Evolutionary conservation across 2,329 filamentous ascomycete genomes (phyloP), one percentile per base, ranked within the genome.

Genomic region (Lachnellula subtilissima): DNA sequence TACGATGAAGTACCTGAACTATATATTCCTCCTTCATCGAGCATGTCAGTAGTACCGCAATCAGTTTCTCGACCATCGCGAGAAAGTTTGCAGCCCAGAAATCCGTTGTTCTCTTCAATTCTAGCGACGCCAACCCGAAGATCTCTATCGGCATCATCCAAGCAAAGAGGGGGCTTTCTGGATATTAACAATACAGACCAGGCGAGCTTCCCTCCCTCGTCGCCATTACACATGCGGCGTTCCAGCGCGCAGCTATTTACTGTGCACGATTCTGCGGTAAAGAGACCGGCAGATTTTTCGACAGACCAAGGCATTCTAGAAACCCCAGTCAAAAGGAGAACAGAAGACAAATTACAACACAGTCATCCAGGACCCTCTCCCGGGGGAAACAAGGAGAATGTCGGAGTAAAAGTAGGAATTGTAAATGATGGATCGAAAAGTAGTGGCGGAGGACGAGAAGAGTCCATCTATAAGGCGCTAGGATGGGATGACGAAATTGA

Each of bases 401-500:
- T 28, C 7, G 40, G 12, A 23, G 45, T 53, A n/a, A 28, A 35
- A 19, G 50, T 46, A 40, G 32, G 32, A 19, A 3, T 28, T 6
- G 17, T 28, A 48, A 46, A 32, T 19, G 17, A 32, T 36, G 43
- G 46, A 36, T 39, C 17, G 19, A 51, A 49, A 42, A 17, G 36
- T 19, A 52, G 47, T 48, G 45, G 11, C 45, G 14, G 22, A 50
- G 47, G 35, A 40, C 59, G 58, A 37, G 64, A 65, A 35, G 54
- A 65, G 11, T 68, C 64, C 39, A 70, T 73, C 37, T 73, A 73
- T 58, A 65, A 70, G 53, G 54, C 60, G 7, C 61, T 73, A 28
- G 71, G 71, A 50, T 73, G 71, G 71, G 68, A 71, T 62, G 68
- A 69, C 63, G 69, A 71, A 49, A 54, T 65, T 61, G 64, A 68